These are phyloP conservation scores for Rhizodiscina lignyota DNA, from an alignment of 495 filamentous ascomycete genomes.

Conservation along the genomic window DNA sequence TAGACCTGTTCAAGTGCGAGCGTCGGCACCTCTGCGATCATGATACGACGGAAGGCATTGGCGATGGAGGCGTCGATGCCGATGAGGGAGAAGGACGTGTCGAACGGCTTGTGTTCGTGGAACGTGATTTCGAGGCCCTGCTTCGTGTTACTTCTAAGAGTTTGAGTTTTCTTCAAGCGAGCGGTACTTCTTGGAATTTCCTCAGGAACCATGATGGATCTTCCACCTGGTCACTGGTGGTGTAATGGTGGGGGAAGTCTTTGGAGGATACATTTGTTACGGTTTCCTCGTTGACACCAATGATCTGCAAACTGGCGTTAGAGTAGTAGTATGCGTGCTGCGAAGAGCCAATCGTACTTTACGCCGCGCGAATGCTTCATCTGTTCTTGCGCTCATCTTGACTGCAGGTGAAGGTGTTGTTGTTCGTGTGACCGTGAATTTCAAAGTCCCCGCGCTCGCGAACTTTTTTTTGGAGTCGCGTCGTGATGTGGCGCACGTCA, in stretches of 20 bases:
- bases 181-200: constrained; percentile 43
- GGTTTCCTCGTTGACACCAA: constrained; percentile 75
- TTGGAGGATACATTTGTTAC: constrained; percentile 75
- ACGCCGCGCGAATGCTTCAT: constrained; percentile 16
- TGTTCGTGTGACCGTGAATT: no score
- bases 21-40: constrained; percentile 87
- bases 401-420: background rate
- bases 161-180: background rate
- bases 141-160: background rate
- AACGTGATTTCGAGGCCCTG: constrained; percentile 60
- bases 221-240: no score
- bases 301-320: constrained; percentile 34
- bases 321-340: background rate
- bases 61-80: constrained; percentile 84
- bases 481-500: no score
- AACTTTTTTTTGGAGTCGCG: no score
- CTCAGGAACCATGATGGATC: constrained; percentile 75
- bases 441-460: no score
- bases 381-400: background rate
- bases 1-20: constrained; percentile 87
- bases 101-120: constrained; percentile 57
- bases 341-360: constrained; percentile 8
- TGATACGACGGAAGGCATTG: constrained; percentile 94
- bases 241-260: constrained; percentile 80
- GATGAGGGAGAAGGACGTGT: constrained; percentile 77